These are phyloP conservation scores for Adansonia madagascariensis DNA, from an alignment of 441 rosid genomes.

Conservation along the genomic window DNA sequence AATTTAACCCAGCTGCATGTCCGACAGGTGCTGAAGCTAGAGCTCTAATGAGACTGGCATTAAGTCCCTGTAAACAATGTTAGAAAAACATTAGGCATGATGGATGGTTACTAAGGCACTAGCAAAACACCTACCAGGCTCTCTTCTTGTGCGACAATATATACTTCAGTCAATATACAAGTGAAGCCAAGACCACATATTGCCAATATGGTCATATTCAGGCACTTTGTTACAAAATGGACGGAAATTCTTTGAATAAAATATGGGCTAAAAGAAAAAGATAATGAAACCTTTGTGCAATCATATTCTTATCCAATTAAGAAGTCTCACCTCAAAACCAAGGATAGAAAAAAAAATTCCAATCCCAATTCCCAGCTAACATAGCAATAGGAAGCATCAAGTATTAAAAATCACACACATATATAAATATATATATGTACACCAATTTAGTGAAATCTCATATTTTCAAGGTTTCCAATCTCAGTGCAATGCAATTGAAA, in stretches of 20 bases:
- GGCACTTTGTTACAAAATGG: not conserved
- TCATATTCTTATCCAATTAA: not conserved
- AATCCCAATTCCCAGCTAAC: not conserved
- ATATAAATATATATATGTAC: not conserved
- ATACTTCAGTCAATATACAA: not conserved
- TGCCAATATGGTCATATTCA: not conserved
- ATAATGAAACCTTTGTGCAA: not conserved
- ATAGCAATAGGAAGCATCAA: not conserved
- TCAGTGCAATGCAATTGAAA: not conserved
- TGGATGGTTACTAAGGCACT: conserved; percentile 18
- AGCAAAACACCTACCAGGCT: conserved; percentile 11
- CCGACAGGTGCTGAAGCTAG: conserved; percentile 39
- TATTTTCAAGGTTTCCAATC: not conserved
- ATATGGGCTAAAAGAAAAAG: not conserved
- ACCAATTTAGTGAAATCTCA: not conserved
- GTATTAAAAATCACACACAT: no score
- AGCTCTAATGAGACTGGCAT: conserved; percentile 44
- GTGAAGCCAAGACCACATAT: not conserved
- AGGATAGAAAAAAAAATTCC: not conserved
- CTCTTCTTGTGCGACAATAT: not conserved
- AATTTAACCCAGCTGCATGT: conserved; percentile 35
- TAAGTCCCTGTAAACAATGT: conserved; percentile 55
- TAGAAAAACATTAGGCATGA: conserved; percentile 10
- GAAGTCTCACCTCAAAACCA: not conserved
- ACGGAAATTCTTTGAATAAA: not conserved